Evolutionary conservation across 257 asterid genomes (phyloP), one percentile per base, ranked within the genome.

Genomic region (Salvia miltiorrhiza): DNA sequence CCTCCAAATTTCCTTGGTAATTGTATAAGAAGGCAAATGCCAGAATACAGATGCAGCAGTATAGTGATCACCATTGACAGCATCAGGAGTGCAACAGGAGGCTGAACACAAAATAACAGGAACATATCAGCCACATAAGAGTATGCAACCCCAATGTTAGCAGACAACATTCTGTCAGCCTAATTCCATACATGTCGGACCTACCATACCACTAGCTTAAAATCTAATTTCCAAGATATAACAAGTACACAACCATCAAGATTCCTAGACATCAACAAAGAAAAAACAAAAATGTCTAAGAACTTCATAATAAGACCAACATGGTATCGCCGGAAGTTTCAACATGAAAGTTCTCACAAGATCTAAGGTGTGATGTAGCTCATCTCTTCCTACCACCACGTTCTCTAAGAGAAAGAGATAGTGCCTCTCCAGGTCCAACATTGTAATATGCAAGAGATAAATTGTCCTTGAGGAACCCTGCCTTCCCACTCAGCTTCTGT

Each of bases 381-480:
- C 88, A 92, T 87, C 97, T 88, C 92, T 90, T 93, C 81, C 96
- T 90, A 68, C 98, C 96, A 83, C 97, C 98, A 81, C 98, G 98
- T 70, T 93, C 98, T 79, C 97, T 87, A 32, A 90, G 91, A 73
- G 98, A 88, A 24, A 93, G 97, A 47, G 85, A 65, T 21, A 93
- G 88, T 7, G 86, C 23, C 47, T 88, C 98, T 77, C 94, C 94
- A 21, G 94, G 78, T 28, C 63, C 81, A 75, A 90, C 82, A 73
- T 93, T 93, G 84, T 93, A 93, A 81, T 90, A 82, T 7, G 98
- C 98, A 80, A 93, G 96, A 2, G 98, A 88, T 32, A 90, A 76
- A 76, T 93, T 93, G 77, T 93, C 98, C 88, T 87, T 90, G 81
- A 93, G 96, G 80, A 93, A 93, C 63, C 98, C 98, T 70, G 98